Evolutionary conservation across 2,329 filamentous ascomycete genomes (phyloP), one percentile per base, ranked within the genome.

Genomic region (Corniculantispora saksenae): DNA sequence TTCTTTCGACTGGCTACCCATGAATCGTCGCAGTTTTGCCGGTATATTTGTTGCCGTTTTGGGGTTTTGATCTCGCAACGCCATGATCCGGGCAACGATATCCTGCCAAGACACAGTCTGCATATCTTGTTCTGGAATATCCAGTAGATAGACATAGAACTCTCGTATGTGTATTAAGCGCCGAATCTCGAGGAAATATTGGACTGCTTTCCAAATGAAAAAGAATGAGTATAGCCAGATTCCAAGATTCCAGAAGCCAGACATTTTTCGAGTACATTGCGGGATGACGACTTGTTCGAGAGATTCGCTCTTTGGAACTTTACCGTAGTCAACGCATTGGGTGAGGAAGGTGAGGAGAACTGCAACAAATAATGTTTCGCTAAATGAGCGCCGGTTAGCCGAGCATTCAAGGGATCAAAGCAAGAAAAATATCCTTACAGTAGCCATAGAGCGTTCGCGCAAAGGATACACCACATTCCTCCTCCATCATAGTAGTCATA

Each of bases 31-130:
- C 65, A 86, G 79, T 7, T 77, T 79, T 3, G 79, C 79, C 0
- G 84, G 82, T 66, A 87, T 79, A 65, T 84, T 86, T 12, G 78
- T 82, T 12, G 86, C 85, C 19, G 94, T 97, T 67, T 90, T 88
- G n/a, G 94, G 88, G 71, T 97, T 97, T 35, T 92, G 85, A 72
- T 97, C 93, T 67, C 94, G 86, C 25, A 97, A 78, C 8, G 88
- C 86, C 87, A 97, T 97, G 66, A 97, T 84, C 43, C 93, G 89
- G 66, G 88, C 91, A 25, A 97, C 93, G 29, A 97, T 86, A 69
- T 95, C 91, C 73, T 97, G 92, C 94, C 94, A 97, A 7, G 94
- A 94, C 59, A 97, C 91, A 0, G 93, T 96, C 76, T 97, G 94
- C 79, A 97, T 95, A 71, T 97, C 94, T 64, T 90, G 84, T 66